Evolutionary conservation across 345 rosid genomes (phyloP), one percentile per base, ranked within the genome.

Genomic region (Combretum micranthum): DNA sequence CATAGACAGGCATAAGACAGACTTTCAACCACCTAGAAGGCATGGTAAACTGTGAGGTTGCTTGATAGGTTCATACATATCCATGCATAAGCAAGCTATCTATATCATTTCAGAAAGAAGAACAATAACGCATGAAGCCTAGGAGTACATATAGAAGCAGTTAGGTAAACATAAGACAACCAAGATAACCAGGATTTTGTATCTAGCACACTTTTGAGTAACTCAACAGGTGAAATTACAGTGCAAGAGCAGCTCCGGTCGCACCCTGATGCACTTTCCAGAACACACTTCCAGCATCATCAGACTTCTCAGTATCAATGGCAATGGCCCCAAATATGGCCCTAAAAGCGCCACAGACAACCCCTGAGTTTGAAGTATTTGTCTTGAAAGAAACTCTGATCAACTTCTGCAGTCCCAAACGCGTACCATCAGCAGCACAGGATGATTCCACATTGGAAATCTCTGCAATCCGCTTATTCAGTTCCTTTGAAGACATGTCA

Each of bases 281-380:
- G 73, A 87, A 87, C 47, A 67, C 53, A 64, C 47, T 59, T 4
- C 75, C 77, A 12, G 89, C 83, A 47, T 63, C 73, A 72, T 84
- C 91, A 53, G 62, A 59, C 23, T 26, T 65, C 53, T 63, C 71
- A 37, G 79, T 23, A 60, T 87, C 91, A 52, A 67, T 22, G 56
- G 87, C 85, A 69, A 84, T 65, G 64, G 95, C 95, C 62, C 87
- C 88, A 72, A 84, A 75, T n/a, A 84, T 62, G 5, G 88, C 88
- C 44, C 91, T 70, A 56, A 80, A 80, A 44, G 85, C 87, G 55
- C 53, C 69, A 47, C 95, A 84, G 55, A 84, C 65, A 26, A 87
- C 72, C 0, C 53, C 26, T 6, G 86, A 62, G 48, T 59, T 32
- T 0, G 90, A 61, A 2, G 88, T 54, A 65, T 80, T 71, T 0